phyloP scores from a whole-genome alignment of 169 alveolate species.

The Theileria orientalis region DNA sequence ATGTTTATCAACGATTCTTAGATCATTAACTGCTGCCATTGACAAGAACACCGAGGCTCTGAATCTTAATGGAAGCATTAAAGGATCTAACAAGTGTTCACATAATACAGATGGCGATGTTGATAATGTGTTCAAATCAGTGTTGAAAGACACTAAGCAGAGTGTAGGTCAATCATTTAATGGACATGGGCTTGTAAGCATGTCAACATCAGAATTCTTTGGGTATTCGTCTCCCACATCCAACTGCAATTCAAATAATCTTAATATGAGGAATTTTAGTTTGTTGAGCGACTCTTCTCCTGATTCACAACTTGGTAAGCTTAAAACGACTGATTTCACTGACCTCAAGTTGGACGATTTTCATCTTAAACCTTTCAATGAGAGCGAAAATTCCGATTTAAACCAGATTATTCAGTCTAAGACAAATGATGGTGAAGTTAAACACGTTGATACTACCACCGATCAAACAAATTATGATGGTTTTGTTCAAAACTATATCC shows the following conservation, averaged over 20 bases:
- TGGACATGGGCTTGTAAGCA: constrained; percentile 1
- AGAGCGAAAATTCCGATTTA: too few species aligned
- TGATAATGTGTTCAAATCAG: neutral
- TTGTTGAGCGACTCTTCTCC: neutral
- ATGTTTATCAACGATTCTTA: neutral
- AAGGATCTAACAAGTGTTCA: neutral
- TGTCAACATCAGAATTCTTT: neutral
- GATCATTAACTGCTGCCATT: neutral
- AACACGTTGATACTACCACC: neutral
- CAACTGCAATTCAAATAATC: neutral
- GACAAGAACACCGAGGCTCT: constrained; percentile 9
- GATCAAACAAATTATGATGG: neutral
- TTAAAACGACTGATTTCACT: neutral
- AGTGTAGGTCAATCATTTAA: neutral
- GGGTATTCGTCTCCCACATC: neutral
- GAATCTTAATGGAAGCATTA: neutral
- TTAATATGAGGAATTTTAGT: neutral
- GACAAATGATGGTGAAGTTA: neutral
- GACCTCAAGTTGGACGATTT: neutral
- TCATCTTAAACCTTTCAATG: neutral
- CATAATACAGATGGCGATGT: neutral
- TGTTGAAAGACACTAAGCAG: neutral
- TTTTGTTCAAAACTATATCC: neutral
- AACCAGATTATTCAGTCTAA: neutral
- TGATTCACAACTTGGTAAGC: neutral